phyloP scores from a whole-genome alignment of 106 monocot species.

The Agapanthus africanus region DNA sequence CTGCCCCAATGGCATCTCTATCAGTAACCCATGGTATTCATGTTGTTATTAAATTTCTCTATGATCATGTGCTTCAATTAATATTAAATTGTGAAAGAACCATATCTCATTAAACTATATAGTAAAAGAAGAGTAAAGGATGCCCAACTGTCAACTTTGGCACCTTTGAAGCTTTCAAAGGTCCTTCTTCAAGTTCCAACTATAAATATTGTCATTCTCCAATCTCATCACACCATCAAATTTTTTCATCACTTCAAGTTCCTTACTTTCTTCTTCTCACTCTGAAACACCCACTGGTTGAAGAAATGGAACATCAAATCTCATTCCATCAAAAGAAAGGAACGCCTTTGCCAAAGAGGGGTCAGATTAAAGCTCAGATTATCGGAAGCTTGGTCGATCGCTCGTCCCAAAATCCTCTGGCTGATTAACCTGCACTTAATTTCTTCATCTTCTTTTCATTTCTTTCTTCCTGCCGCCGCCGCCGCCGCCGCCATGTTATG shows the following conservation, averaged over 20 bases:
- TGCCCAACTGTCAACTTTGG: background rate
- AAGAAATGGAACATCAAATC: background rate
- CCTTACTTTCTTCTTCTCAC: no score
- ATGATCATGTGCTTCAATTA: background rate
- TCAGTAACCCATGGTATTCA: background rate
- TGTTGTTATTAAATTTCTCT: background rate
- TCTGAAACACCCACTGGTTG: background rate
- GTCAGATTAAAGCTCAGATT: slow-evolving; percentile 11
- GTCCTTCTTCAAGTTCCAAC: background rate
- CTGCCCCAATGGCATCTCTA: background rate
- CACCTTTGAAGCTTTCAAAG: background rate
- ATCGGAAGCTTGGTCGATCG: slow-evolving; percentile 11
- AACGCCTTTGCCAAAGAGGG: slow-evolving; percentile 10
- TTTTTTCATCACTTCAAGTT: no score
- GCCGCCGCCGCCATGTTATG: slow-evolving; percentile 1
- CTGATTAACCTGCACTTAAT: no score
- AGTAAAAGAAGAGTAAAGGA: background rate
- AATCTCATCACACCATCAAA: no score
- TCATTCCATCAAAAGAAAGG: slow-evolving; percentile 8
- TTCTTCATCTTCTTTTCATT: no score
- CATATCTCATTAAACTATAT: background rate
- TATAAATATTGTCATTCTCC: background rate
- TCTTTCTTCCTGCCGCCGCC: no score
- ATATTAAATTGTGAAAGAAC: background rate
- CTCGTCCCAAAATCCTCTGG: background rate